Evolutionary conservation across 2,329 filamentous ascomycete species (phyloP).

Genomic region (Peltaster fructicola): DNA sequence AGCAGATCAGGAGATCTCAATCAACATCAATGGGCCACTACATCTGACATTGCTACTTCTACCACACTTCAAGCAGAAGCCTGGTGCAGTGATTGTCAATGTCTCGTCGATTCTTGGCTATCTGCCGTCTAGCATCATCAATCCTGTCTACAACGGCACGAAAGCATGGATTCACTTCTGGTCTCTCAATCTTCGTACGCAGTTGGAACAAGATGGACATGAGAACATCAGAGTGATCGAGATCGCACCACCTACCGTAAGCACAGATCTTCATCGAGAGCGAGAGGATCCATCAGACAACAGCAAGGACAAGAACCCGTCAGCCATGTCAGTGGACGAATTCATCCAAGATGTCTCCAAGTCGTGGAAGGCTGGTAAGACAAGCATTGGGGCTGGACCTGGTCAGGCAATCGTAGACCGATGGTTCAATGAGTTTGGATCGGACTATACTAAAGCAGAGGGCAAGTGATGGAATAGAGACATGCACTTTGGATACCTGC

Average conservation of each 20-base stretch:
- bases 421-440: slow-evolving; percentile 24
- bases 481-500: too few species aligned
- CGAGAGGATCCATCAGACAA: slow-evolving; percentile 39
- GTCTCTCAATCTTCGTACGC: slow-evolving; percentile 36
- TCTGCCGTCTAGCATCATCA: slow-evolving; percentile 34
- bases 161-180: slow-evolving; percentile 43
- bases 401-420: slow-evolving; percentile 23
- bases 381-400: slow-evolving; percentile 32
- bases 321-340: slow-evolving; percentile 32
- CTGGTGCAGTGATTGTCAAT: slow-evolving; percentile 32
- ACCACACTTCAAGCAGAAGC: slow-evolving; percentile 30
- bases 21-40: slow-evolving; percentile 41
- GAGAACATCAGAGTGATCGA: slow-evolving; percentile 34
- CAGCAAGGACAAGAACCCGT: slow-evolving; percentile 38
- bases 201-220: slow-evolving; percentile 24
- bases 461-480: slow-evolving; percentile 7
- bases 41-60: slow-evolving; percentile 34
- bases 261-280: slow-evolving; percentile 38
- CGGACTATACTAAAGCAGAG: slow-evolving; percentile 11
- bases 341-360: slow-evolving; percentile 33
- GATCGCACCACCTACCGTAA: slow-evolving; percentile 38
- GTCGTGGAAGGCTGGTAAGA: slow-evolving; percentile 30
- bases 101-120: slow-evolving; percentile 37
- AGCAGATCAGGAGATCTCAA: slow-evolving; percentile 40
- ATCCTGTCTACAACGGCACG: slow-evolving; percentile 42